These are phyloP conservation scores for Neurospora sp. DNA, from an alignment of 495 filamentous ascomycete genomes.

Conservation along the genomic window DNA sequence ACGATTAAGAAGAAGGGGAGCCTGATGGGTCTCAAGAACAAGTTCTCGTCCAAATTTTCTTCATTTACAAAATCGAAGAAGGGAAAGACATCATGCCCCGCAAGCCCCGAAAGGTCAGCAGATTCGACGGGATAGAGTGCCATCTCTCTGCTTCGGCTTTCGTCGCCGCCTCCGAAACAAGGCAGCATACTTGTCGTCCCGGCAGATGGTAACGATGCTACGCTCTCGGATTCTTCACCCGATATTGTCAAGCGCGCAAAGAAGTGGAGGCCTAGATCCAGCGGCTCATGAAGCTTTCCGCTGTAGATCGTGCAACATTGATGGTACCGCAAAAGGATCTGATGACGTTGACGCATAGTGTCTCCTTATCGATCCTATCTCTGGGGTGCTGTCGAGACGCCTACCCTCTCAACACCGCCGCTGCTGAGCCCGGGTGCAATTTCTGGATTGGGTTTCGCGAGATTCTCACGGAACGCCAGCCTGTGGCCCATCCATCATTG, in stretches of 20 bases:
- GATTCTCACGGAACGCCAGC: neutral
- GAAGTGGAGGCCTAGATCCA: neutral
- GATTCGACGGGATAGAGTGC: neutral
- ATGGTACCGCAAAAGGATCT: neutral
- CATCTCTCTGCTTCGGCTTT: neutral
- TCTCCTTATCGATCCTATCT: neutral
- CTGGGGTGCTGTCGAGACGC: neutral
- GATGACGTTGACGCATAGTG: neutral
- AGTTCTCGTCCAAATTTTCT: neutral
- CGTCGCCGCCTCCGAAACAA: neutral
- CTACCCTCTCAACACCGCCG: neutral
- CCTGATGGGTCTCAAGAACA: constrained; percentile 18
- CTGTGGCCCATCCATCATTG: neutral
- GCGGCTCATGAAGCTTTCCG: neutral
- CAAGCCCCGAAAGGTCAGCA: neutral
- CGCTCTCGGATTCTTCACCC: neutral
- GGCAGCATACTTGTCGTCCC: neutral
- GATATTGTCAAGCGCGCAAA: neutral
- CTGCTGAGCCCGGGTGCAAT: neutral
- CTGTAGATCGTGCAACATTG: neutral
- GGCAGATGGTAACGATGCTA: neutral
- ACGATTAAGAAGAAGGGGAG: constrained; percentile 39
- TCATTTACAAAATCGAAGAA: neutral
- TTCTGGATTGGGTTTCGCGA: neutral
- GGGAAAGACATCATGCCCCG: neutral